phyloP scores from a whole-genome alignment of 208 protist species.

The Perkinsela sp. region DNA sequence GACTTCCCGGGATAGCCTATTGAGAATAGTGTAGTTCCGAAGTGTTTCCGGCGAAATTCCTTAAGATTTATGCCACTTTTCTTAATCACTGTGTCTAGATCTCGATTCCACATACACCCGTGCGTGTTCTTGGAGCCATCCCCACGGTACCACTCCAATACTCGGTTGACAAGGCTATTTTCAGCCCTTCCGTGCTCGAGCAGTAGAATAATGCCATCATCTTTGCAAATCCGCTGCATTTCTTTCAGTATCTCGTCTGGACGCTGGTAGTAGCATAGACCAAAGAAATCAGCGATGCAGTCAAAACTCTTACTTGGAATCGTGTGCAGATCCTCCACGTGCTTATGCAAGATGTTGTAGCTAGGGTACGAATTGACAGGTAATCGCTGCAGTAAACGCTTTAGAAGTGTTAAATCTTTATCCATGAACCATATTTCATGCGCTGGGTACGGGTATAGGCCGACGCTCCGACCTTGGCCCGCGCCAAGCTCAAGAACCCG shows the following conservation, averaged over 20 bases:
- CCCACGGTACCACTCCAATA: conserved; percentile 42
- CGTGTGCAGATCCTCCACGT: conserved; percentile 28
- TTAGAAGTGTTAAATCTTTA: conserved; percentile 45
- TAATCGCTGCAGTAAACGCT: conserved; percentile 38
- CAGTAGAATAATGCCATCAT: conserved; percentile 50
- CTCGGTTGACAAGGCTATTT: conserved; percentile 53
- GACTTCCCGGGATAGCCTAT: conserved; percentile 58
- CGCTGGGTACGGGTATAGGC: conserved; percentile 51
- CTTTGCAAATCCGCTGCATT: conserved; percentile 61
- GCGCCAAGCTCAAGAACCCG: conserved; percentile 49
- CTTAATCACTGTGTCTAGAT: conserved; percentile 34
- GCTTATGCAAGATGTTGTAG: conserved; percentile 45
- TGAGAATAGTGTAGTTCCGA: conserved; percentile 62
- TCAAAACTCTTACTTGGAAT: conserved; percentile 55
- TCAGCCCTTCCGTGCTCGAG: conserved; percentile 50
- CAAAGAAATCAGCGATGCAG: conserved; percentile 64
- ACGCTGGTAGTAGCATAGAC: conserved; percentile 55
- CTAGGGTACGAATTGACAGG: conserved; percentile 44
- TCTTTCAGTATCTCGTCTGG: conserved; percentile 51
- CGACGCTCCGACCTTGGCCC: conserved; percentile 57
- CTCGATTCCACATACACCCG: conserved; percentile 45
- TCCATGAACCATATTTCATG: conserved; percentile 52
- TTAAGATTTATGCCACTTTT: conserved; percentile 38
- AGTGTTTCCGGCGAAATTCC: conserved; percentile 56
- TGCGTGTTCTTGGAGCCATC: conserved; percentile 47